phyloP scores from a whole-genome alignment of 768 basidiomycete genomes.

The Dioszegia hungarica region DNA sequence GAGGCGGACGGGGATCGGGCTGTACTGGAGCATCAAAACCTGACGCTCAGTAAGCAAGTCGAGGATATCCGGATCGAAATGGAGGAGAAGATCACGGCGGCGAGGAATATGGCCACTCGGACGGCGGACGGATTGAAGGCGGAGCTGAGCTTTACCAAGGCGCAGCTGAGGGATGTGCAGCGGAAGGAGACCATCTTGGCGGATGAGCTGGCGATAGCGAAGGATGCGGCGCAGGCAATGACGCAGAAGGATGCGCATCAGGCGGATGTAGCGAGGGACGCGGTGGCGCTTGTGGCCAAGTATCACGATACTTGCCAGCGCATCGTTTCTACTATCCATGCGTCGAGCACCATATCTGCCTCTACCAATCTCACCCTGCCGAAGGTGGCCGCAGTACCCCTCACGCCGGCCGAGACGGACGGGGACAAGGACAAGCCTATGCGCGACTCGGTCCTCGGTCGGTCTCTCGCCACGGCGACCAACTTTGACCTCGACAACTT shows the following conservation, averaged over 20 bases:
- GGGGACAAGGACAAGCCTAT: slow-evolving; percentile 17
- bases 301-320: slow-evolving; percentile 44
- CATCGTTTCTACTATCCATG: slow-evolving; percentile 39
- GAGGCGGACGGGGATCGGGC: slow-evolving; percentile 93
- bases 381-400: slow-evolving; percentile 2
- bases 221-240: slow-evolving; percentile 30
- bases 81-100: slow-evolving; percentile 29
- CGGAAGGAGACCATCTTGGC: slow-evolving; percentile 29
- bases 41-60: slow-evolving; percentile 68
- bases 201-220: slow-evolving; percentile 41
- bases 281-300: slow-evolving; percentile 41
- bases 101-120: slow-evolving; percentile 24
- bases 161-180: slow-evolving; percentile 41
- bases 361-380: slow-evolving; percentile 3
- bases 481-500: slow-evolving; percentile 79
- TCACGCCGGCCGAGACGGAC: no score
- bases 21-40: slow-evolving; percentile 81
- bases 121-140: slow-evolving; percentile 63
- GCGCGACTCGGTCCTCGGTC: slow-evolving; percentile 22
- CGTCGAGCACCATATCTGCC: slow-evolving; percentile 39
- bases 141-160: slow-evolving; percentile 56
- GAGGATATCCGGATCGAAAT: slow-evolving; percentile 60
- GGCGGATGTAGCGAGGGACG: slow-evolving; percentile 34
- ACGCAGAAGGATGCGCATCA: slow-evolving; percentile 26
- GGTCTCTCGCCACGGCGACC: slow-evolving; percentile 29